Base-by-base conservation (phyloP, 305 asterid species). In the Fraxinus dipetala region DNA sequence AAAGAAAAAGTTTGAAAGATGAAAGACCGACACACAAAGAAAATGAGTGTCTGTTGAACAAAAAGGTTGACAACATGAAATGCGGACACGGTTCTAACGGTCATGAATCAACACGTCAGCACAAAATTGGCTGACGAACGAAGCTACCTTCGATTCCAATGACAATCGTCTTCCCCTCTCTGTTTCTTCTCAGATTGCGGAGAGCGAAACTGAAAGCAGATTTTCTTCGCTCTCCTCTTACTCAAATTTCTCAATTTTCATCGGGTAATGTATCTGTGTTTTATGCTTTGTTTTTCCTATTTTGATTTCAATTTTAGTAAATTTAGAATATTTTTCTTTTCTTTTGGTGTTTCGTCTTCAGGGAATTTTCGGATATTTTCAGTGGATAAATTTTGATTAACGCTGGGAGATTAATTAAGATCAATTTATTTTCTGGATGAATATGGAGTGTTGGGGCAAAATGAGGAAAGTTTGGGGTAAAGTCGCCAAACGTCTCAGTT, bases 381-480 rank as follows among this genome's bases (percentile, higher is more conserved):
- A 54, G 3, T 18, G 26, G 10, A 56, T 56, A 56, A 56, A 56
- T 16, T 56, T 18, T 18, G 6, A 48, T 48, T 48, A 14, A 48
- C 3, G 5, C 6, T 48, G n/a, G 59, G 56, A 4, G 59, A 48
- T 48, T 14, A 48, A 48, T 48, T 48, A 14, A 14, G 59, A 14
- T 48, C 56, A 45, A 45, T 43, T 54, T 54, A 54, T 16, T 54
- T n/a, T 54, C 65, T n/a, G 65, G 78, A 80, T 77, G 87, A 81
- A 83, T 84, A 88, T 87, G 92, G 86, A 85, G 32, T 89, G 85
- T 86, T 90, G 90, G 91, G 80, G 87, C 59, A 88, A 89, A 81
- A 89, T 89, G 90, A 80, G 90, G 78, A 87, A 87, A 48, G 91
- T 86, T 76, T 90, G 94, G 93, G 28, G 26, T 80, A 92, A 87